Evolutionary conservation across 139 green algal genomes (phyloP).

Genomic region (Mychonastes homosphaera): DNA sequence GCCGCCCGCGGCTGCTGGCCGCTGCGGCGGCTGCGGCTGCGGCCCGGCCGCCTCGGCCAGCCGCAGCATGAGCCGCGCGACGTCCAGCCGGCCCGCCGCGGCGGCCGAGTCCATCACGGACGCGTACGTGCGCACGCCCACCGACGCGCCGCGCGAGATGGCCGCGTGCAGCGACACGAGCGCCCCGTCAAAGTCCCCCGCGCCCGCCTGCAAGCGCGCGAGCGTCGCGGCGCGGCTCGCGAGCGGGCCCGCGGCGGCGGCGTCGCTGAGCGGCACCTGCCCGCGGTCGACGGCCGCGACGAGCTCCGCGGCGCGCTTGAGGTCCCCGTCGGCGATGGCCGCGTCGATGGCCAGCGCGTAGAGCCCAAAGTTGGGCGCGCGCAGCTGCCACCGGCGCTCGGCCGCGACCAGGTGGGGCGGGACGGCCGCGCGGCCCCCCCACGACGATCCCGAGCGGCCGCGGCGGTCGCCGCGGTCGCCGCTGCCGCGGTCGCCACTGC

Average conservation of each 20-base stretch:
- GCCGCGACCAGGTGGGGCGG: no score
- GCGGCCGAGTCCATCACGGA: neutral
- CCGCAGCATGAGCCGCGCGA: neutral
- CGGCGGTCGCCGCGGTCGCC: no score
- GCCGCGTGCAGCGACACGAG: neutral
- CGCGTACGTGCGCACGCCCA: no score
- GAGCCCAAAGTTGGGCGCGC: no score
- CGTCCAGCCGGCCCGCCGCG: neutral
- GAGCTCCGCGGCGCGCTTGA: slow-evolving; percentile 4
- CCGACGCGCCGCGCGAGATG: neutral
- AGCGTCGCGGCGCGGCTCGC: neutral
- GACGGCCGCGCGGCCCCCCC: no score
- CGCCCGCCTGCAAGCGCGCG: neutral
- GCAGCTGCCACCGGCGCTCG: no score
- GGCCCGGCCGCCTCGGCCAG: neutral
- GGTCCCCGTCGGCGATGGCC: neutral
- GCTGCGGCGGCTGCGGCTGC: neutral
- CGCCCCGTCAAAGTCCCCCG: slow-evolving; percentile 3
- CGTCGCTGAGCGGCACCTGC: neutral
- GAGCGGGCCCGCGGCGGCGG: neutral
- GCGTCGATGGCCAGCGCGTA: neutral
- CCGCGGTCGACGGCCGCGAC: neutral
- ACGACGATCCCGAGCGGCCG: no score
- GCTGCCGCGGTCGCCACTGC: no score
- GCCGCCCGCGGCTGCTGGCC: neutral